phyloP scores from a whole-genome alignment of 768 basidiomycete genomes.

The Rhizopogon roseolus region DNA sequence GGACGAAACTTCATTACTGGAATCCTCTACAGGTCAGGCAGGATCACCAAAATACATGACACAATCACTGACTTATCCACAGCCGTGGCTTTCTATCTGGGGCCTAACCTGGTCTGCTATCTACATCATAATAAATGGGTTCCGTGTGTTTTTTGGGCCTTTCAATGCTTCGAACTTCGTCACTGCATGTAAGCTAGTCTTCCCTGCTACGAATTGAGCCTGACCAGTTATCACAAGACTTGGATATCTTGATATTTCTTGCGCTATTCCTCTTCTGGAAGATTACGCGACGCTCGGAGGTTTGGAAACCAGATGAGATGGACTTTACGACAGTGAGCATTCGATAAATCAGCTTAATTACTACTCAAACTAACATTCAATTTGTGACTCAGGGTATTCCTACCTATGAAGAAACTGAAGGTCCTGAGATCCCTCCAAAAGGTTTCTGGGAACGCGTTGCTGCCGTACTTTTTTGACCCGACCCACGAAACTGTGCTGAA shows the following conservation, averaged over 20 bases:
- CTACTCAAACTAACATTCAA: neutral
- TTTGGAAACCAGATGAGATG: conserved; percentile 62
- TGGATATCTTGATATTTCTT: conserved; percentile 16
- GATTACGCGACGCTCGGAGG: conserved; percentile 7
- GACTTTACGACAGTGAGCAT: conserved; percentile 58
- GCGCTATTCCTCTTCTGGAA: conserved; percentile 21
- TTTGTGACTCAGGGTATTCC: conserved; percentile 53
- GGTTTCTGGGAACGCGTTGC: conserved; percentile 49
- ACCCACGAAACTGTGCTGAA: neutral
- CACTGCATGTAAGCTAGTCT: conserved; percentile 33
- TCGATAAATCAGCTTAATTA: neutral
- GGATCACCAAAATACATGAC: conserved; percentile 22
- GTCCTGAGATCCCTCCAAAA: conserved; percentile 42
- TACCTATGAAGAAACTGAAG: too few relatives aligned
- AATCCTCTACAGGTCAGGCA: conserved; percentile 40
- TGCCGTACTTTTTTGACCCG: conserved; percentile 46
- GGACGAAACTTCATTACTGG: conserved; percentile 56
- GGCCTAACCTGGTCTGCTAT: conserved; percentile 57
- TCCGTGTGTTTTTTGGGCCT: conserved; percentile 50
- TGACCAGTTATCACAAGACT: conserved; percentile 22
- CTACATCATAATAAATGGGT: conserved; percentile 56
- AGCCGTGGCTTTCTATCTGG: conserved; percentile 65
- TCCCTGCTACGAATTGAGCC: conserved; percentile 3
- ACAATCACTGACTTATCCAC: neutral
- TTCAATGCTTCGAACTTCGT: conserved; percentile 51